Percentiles rank a stretch among this genome's conserved stretches.
Conservation (phyloP, 352 stramenopile genomes). For the Pythium sp. region DNA sequence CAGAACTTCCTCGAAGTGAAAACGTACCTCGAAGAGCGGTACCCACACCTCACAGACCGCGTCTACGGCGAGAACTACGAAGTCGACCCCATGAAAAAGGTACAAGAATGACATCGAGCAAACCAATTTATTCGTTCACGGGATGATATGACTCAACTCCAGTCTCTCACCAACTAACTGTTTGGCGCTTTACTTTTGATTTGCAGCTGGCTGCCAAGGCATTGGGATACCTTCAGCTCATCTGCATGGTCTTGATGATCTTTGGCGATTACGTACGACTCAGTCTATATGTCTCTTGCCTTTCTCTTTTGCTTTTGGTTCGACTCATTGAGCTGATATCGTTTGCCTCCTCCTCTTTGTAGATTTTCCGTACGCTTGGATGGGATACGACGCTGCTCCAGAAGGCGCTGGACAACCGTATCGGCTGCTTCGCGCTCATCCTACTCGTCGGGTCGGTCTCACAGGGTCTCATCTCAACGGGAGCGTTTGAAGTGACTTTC, state of each 20-base stretch:
- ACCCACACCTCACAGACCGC: slow-evolving; percentile 66
- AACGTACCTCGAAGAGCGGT: slow-evolving; percentile 65
- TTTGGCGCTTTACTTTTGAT: background rate
- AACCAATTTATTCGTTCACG: background rate
- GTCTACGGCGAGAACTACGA: slow-evolving; percentile 61
- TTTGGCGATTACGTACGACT: slow-evolving; percentile 59
- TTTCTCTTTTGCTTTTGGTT: background rate
- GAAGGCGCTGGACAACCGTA: slow-evolving; percentile 72
- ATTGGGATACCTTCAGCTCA: slow-evolving; percentile 47
- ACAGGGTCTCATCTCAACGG: slow-evolving; percentile 60
- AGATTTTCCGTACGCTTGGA: slow-evolving; percentile 52
- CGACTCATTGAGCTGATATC: background rate
- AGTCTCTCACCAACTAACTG: background rate
- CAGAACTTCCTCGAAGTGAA: slow-evolving; percentile 78
- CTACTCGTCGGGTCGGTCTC: slow-evolving; percentile 61
- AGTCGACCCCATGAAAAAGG: slow-evolving; percentile 48
- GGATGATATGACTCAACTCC: background rate
- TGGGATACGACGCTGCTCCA: slow-evolving; percentile 48
- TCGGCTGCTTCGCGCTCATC: slow-evolving; percentile 63
- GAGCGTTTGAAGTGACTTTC: slow-evolving; percentile 82
- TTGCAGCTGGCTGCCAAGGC: slow-evolving; percentile 37
- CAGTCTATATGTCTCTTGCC: background rate
- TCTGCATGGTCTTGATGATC: slow-evolving; percentile 56
- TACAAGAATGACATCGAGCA: slow-evolving; percentile 8
- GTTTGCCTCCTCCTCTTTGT: background rate